Evolutionary conservation across 176 grass and related monocot species (phyloP).

Genomic region (Saccharum officinarum): DNA sequence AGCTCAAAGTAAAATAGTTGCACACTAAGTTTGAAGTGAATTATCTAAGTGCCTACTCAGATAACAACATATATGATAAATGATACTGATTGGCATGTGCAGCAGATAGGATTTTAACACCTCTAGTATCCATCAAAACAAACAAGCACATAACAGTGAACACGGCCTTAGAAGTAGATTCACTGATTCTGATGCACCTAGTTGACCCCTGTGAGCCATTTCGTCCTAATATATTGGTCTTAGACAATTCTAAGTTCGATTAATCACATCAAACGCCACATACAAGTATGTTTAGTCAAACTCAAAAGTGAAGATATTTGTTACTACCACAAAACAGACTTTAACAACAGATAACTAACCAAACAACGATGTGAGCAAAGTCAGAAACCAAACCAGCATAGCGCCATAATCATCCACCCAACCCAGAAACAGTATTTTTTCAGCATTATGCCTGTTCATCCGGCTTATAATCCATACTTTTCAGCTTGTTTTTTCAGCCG

Average conservation of each 20-base stretch:
- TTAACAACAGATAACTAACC: neutral
- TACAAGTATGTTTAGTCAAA: neutral
- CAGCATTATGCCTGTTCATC: no score
- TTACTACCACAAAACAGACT: neutral
- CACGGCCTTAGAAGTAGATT: neutral
- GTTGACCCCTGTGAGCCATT: no score
- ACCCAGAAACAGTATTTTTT: no score
- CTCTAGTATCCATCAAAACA: neutral
- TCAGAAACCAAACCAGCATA: slow-evolving; percentile 10
- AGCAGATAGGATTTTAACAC: neutral
- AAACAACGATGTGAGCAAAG: neutral
- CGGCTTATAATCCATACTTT: no score
- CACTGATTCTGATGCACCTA: neutral
- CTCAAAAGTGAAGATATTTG: neutral
- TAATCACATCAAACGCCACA: neutral
- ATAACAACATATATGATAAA: neutral
- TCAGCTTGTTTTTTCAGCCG: no score
- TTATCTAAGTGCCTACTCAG: neutral
- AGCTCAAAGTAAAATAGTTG: neutral
- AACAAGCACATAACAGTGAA: neutral
- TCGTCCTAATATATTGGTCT: no score
- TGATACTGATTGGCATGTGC: neutral
- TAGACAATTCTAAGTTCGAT: neutral
- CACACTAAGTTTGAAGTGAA: neutral
- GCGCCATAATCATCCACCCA: neutral